Evolutionary conservation across 495 filamentous ascomycete species (phyloP).

Genomic region (Glonium stellatum): DNA sequence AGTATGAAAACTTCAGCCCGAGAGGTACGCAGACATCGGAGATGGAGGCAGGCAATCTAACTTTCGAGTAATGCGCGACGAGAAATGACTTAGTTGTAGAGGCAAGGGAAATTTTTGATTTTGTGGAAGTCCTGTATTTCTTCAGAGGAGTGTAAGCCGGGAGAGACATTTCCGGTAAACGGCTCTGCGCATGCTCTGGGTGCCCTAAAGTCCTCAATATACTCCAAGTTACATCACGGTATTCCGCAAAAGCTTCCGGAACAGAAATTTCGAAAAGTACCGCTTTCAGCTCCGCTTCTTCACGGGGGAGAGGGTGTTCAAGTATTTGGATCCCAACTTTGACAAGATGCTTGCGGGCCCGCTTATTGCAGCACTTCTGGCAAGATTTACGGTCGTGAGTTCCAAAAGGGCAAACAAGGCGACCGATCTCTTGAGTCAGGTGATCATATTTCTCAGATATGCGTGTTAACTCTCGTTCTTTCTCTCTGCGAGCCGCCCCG

Average conservation of each 20-base stretch:
- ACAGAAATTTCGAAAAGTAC: constrained; percentile 43
- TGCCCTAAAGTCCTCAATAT: constrained; percentile 30
- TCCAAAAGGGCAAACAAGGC: no score
- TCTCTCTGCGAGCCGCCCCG: constrained; percentile 23
- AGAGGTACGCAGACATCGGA: no score
- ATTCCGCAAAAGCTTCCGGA: constrained; percentile 36
- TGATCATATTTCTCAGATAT: constrained; percentile 37
- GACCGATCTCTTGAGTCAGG: constrained; percentile 35
- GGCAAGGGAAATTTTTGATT: constrained; percentile 31
- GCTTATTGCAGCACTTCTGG: no score
- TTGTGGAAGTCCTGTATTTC: no score
- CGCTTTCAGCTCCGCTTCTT: constrained; percentile 26
- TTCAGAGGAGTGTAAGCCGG: no score
- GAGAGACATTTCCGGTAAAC: no score
- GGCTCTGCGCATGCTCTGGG: constrained; percentile 2
- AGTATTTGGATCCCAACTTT: constrained; percentile 39
- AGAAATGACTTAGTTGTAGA: constrained; percentile 38
- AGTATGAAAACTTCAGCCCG: no score
- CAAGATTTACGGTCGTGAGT: no score
- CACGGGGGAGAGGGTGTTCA: constrained; percentile 43
- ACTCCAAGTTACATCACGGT: constrained; percentile 42
- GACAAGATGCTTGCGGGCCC: no score
- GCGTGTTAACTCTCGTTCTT: constrained; percentile 38
- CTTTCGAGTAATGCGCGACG: constrained; percentile 31
- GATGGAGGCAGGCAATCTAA: constrained; percentile 29